Evolutionary conservation across 768 basidiomycete genomes (phyloP), one percentile per base, ranked within the genome.

Genomic region (Serendipita indica): DNA sequence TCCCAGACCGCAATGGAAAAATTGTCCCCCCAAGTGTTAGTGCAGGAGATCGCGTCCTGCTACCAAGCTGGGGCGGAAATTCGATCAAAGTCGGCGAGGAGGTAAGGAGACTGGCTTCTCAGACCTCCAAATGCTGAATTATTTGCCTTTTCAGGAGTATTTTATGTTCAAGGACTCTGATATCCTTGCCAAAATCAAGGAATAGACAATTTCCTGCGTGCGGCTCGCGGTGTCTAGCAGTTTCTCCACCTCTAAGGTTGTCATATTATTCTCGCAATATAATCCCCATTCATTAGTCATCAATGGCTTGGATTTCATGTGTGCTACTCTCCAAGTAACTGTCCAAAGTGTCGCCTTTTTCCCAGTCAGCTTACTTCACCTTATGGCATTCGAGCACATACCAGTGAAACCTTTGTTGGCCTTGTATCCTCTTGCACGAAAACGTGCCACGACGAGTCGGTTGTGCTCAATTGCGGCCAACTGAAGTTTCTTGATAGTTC

Each of bases 41-140:
- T 73, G 77, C 86, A 16, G 94, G 94, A 35, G 96, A 98, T 74
- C 78, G 87, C 7, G 93, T 98, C 14, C 76, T 99, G 57, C 75
- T 99, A 3, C 94, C 96, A 12, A 89, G 89, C 3, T 99, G 94
- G 89, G 96, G 96, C 57, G 96, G 96, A 10, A 92, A 83, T 67
- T 70, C 88, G 14, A 91, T 99, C 72, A 99, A 99, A 74, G 81
- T 98, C 49, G 93, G 92, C 37, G 96, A 98, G 25, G 93, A 97
- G 69, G 94, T 91, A 66, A 61, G 86, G 43, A 45, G 33, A 58
- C 30, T 25, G 41, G 25, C 18, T 2, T 33, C 10, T 32, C 14
- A 6, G 16, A 3, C 20, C 33, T 56, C 5, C 37, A 60, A 4
- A 56, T 52, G 18, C 28, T 58, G 56, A 22, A 61, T 37, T n/a